Evolutionary conservation across 495 filamentous ascomycete genomes (phyloP), one percentile per base, ranked within the genome.

Genomic region (Platismatia glauca): DNA sequence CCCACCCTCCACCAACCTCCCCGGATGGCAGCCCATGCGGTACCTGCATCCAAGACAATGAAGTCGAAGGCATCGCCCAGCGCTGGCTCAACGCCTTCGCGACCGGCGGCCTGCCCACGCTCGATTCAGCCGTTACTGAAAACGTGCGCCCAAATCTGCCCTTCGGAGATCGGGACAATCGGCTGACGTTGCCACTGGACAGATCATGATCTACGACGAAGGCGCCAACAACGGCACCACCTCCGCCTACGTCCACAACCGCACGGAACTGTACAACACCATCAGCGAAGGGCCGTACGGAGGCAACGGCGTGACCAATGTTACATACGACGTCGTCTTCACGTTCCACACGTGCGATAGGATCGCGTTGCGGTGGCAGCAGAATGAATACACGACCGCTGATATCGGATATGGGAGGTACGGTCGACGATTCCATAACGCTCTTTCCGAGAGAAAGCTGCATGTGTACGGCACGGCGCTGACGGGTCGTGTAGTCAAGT

Each of bases 71-170:
- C 4, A 66, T 66, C 31, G 60, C 64, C 33, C 44, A 46, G 20
- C 60, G 64, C 34, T 66, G 64, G 64, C 61, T 66, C 43, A 41
- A 60, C 34, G 44, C 64, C 3, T 66, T 66, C 34, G 64, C 64
- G 3, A 63, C 60, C 4, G 60, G 60, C 22, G 64, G 64, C 56
- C 37, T 66, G 9, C 24, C 37, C 37, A 56, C 34, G 29, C 60
- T 63, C 34, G 31, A 44, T 13, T n/a, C 46, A 24, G 58, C 62
- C 11, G 61, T 67, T 27, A 67, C 61, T 29, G 41, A 58, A 34
- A 55, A 64, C 7, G 58, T 64, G 31, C 24, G 57, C 35, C 35
- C 12, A 60, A 27, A 16, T 1, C 11, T 18, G 11, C 24, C 4
- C 22, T 27, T 31, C 48, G 11, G 3, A 15, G 3, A 29, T 31